Conservation (phyloP, 2,329 filamentous ascomycete species). For the Cordyceps militaris region DNA sequence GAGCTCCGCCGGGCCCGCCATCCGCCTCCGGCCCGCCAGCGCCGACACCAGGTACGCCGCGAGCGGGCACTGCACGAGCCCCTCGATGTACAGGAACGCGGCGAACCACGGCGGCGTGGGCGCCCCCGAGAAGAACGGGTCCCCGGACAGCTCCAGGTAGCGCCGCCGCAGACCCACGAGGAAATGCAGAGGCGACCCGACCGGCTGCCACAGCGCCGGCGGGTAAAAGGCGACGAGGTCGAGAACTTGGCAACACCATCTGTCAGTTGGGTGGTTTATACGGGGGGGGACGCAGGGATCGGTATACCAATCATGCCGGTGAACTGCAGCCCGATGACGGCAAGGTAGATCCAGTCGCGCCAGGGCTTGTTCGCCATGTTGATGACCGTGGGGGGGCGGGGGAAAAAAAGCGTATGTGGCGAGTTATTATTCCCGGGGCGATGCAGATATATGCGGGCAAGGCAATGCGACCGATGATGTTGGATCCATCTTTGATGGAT, state of each 20-base stretch:
- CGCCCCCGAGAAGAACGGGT: slow-evolving; percentile 42
- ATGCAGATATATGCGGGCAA: neutral
- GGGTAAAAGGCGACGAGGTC: slow-evolving; percentile 51
- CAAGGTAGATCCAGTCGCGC: slow-evolving; percentile 31
- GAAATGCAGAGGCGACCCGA: slow-evolving; percentile 40
- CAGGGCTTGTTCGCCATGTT: neutral
- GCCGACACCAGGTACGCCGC: slow-evolving; percentile 39
- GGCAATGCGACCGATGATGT: neutral
- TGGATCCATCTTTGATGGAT: neutral
- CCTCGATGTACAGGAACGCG: slow-evolving; percentile 44
- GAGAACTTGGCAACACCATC: slow-evolving; percentile 33
- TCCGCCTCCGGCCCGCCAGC: slow-evolving; percentile 27
- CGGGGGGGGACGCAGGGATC: neutral
- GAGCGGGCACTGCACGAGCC: slow-evolving; percentile 43
- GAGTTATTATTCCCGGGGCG: neutral
- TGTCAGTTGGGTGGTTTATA: neutral
- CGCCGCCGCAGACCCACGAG: slow-evolving; percentile 37
- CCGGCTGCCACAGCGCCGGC: slow-evolving; percentile 32
- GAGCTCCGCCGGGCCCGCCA: slow-evolving; percentile 38
- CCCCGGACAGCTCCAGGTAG: slow-evolving; percentile 43
- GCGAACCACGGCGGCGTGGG: slow-evolving; percentile 41
- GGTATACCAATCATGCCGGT: slow-evolving; percentile 30
- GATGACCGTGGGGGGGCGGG: neutral
- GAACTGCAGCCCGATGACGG: slow-evolving; percentile 27
- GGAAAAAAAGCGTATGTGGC: neutral